Conservation (phyloP, 2,329 filamentous ascomycete genomes). For the Rutstroemia sydowiana region DNA sequence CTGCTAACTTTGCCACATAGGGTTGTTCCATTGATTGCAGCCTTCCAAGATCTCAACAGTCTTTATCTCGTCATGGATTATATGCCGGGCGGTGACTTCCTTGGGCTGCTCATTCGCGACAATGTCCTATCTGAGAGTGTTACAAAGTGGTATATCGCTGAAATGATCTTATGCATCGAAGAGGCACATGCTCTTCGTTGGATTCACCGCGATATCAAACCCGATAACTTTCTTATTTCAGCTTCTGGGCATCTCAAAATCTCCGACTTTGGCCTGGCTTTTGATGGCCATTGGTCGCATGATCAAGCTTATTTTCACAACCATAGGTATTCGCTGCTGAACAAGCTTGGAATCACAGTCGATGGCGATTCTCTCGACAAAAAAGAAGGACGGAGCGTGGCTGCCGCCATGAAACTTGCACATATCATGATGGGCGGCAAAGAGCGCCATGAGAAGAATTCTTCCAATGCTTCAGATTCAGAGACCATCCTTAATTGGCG, state of each 20-base stretch:
- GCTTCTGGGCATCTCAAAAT: constrained; percentile 88
- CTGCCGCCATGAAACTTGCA: constrained; percentile 33
- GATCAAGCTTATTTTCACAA: constrained; percentile 80
- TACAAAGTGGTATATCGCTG: constrained; percentile 81
- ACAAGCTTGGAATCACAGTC: constrained; percentile 67
- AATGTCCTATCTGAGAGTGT: constrained; percentile 73
- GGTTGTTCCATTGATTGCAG: constrained; percentile 81
- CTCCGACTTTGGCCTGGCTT: constrained; percentile 91
- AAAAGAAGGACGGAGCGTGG: constrained; percentile 41
- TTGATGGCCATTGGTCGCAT: constrained; percentile 92
- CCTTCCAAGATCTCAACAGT: constrained; percentile 78
- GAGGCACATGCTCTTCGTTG: constrained; percentile 81
- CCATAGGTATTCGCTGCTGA: constrained; percentile 70
- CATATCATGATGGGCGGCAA: constrained; percentile 34
- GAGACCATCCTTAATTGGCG: constrained; percentile 62
- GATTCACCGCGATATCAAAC: constrained; percentile 95
- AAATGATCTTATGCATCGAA: constrained; percentile 94
- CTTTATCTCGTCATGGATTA: constrained; percentile 97
- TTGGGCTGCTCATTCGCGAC: constrained; percentile 77
- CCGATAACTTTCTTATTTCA: constrained; percentile 92
- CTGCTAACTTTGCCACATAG: constrained; percentile 31
- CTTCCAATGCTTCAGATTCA: constrained; percentile 19
- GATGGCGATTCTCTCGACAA: constrained; percentile 67
- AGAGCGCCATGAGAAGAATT: constrained; percentile 34
- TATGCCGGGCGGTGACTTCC: constrained; percentile 93